Percentiles rank a stretch among this genome's conserved stretches.
Conservation (phyloP, 805 yeast genomes). For the Metschnikowia koreensis region DNA sequence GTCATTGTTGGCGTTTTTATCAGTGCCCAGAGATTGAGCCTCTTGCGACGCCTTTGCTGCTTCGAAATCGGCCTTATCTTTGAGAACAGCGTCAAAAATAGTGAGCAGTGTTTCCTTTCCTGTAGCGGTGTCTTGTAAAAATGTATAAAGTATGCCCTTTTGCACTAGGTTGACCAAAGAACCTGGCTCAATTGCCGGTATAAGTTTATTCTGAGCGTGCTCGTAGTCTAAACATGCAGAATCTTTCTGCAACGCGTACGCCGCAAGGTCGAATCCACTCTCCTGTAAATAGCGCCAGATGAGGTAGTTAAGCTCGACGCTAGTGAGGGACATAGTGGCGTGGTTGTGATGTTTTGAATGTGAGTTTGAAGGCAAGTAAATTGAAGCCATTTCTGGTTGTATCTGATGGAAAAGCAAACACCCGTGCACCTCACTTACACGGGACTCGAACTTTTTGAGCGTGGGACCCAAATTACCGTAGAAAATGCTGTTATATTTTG, state of each 20-base stretch:
- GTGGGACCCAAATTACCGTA: too few species aligned
- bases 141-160: conserved; percentile 77
- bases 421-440: background rate
- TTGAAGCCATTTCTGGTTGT: background rate
- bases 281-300: conserved; percentile 94
- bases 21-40: conserved; percentile 17
- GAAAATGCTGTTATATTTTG: too few species aligned
- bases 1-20: background rate
- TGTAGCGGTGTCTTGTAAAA: conserved; percentile 58
- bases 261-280: conserved; percentile 71
- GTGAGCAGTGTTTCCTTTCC: conserved; percentile 16
- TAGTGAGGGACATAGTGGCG: conserved; percentile 67
- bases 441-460: too few species aligned
- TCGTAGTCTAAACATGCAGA: conserved; percentile 60
- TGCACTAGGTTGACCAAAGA: conserved; percentile 79
- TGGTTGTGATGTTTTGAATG: background rate
- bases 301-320: conserved; percentile 82
- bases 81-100: conserved; percentile 53
- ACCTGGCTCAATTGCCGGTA: conserved; percentile 65
- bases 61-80: conserved; percentile 33
- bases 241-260: conserved; percentile 78
- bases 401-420: background rate
- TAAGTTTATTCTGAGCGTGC: conserved; percentile 35
- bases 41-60: conserved; percentile 26
- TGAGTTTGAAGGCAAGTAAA: too few species aligned